Conservation (phyloP, 768 basidiomycete genomes). For the Leucosporidium yakuticum region DNA sequence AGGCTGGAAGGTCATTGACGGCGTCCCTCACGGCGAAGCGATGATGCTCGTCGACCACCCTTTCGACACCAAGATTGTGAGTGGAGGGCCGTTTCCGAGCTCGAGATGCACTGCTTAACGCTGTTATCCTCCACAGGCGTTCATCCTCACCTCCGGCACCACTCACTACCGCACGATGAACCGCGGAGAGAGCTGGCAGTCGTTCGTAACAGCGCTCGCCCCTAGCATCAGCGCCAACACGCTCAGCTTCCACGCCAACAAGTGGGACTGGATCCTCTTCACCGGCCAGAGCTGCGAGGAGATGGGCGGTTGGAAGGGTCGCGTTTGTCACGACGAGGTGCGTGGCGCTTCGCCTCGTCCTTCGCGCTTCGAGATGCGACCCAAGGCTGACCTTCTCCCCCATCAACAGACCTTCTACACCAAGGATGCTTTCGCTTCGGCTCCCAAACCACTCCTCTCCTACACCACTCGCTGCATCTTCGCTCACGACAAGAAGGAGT, state of each 20-base stretch:
- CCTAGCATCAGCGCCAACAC: constrained; percentile 60
- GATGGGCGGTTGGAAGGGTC: constrained; percentile 50
- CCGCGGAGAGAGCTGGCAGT: constrained; percentile 77
- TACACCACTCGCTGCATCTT: constrained; percentile 79
- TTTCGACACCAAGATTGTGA: constrained; percentile 66
- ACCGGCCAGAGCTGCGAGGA: constrained; percentile 64
- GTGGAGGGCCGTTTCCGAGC: constrained; percentile 33
- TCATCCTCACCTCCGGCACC: constrained; percentile 66
- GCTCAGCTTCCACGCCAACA: constrained; percentile 80
- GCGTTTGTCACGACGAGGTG: constrained; percentile 68
- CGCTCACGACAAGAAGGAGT: constrained; percentile 76
- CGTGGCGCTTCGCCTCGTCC: constrained; percentile 33
- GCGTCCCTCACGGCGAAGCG: constrained; percentile 56
- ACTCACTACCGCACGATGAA: constrained; percentile 85
- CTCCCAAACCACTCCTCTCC: constrained; percentile 55
- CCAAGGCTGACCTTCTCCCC: not conserved
- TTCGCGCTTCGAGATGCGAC: not conserved
- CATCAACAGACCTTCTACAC: constrained; percentile 74
- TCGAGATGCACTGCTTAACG: not conserved
- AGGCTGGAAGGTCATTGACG: constrained; percentile 52
- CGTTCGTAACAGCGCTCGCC: constrained; percentile 61
- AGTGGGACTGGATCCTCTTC: constrained; percentile 66
- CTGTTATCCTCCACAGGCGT: constrained; percentile 56
- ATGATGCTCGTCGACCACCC: constrained; percentile 79
- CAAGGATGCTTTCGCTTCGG: constrained; percentile 66